phyloP scores from a whole-genome alignment of 2,329 filamentous ascomycete genomes.

The Zasmidium angulare region DNA sequence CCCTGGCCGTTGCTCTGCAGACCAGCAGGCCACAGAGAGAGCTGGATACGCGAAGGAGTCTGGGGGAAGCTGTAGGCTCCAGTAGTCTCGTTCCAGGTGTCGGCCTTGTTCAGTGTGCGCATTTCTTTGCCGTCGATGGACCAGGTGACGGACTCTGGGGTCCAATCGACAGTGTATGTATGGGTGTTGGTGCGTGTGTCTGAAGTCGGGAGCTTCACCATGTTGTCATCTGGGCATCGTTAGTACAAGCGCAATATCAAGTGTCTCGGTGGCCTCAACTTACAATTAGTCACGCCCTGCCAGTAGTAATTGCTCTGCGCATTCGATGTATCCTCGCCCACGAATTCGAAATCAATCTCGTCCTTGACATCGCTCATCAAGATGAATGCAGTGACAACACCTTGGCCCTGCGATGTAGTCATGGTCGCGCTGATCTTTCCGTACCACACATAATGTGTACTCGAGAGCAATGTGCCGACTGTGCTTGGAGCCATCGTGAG shows the following conservation, averaged over 20 bases:
- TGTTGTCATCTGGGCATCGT: constrained; percentile 65
- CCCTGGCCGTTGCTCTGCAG: constrained; percentile 74
- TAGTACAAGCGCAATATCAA: constrained; percentile 16
- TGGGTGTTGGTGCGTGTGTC: constrained; percentile 79
- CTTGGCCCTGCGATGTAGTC: constrained; percentile 78
- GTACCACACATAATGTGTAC: constrained; percentile 93
- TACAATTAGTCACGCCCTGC: constrained; percentile 89
- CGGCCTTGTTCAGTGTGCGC: constrained; percentile 70
- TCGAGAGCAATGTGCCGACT: constrained; percentile 82
- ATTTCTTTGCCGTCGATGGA: constrained; percentile 76
- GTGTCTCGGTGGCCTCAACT: constrained; percentile 39
- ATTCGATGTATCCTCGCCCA: constrained; percentile 73
- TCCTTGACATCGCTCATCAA: constrained; percentile 94
- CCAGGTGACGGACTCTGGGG: constrained; percentile 83
- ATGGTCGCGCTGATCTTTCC: constrained; percentile 84
- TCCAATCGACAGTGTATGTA: constrained; percentile 92
- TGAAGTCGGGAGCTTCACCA: constrained; percentile 64
- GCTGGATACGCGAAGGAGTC: constrained; percentile 83
- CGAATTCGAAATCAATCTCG: constrained; percentile 96
- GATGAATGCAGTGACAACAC: constrained; percentile 97
- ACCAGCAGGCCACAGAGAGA: constrained; percentile 96
- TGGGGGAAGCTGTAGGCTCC: constrained; percentile 87
- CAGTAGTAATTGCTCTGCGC: constrained; percentile 97
- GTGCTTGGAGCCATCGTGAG: constrained; percentile 87
- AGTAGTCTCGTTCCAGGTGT: constrained; percentile 82